Percentiles rank a stretch among this genome's conserved stretches.
Evolutionary conservation across 352 stramenopile species (phyloP).

Genomic region (Stramenopiles sp.): DNA sequence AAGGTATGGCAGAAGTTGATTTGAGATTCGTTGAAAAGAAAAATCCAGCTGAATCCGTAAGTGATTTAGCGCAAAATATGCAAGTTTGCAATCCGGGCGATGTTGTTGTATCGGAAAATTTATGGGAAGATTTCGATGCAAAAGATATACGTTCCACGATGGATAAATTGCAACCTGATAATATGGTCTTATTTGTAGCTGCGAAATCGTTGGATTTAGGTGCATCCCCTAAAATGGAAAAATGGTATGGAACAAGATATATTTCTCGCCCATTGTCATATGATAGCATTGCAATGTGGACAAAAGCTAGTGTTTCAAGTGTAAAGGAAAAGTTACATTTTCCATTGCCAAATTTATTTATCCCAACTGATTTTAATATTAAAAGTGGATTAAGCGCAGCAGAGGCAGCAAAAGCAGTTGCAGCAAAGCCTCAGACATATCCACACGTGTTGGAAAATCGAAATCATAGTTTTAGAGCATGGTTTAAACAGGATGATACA

Average conservation of each 20-base stretch:
- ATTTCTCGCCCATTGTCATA: not conserved
- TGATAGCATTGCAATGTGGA: not conserved
- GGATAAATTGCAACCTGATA: not conserved
- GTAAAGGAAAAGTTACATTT: not conserved
- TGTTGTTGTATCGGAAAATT: not conserved
- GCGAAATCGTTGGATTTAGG: not conserved
- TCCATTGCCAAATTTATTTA: not conserved
- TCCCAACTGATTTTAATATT: not conserved
- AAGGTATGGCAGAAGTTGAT: not conserved
- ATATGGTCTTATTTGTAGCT: not conserved
- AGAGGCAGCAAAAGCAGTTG: not conserved
- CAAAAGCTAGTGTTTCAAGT: not conserved
- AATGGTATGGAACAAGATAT: not conserved
- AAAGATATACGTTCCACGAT: not conserved
- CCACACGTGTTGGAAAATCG: not conserved
- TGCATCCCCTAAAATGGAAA: constrained; percentile 13
- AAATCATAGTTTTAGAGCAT: not conserved
- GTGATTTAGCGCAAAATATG: not conserved
- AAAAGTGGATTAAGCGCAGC: not conserved
- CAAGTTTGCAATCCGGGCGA: not conserved
- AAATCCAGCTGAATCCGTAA: not conserved
- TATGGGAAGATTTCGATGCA: not conserved
- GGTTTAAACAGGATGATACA: not conserved
- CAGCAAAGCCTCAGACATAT: not conserved
- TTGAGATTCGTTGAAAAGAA: not conserved